Evolutionary conservation across 1,139 yeast species (phyloP), one percentile per base, ranked within the genome.

Genomic region (Suhomyces terraborum): DNA sequence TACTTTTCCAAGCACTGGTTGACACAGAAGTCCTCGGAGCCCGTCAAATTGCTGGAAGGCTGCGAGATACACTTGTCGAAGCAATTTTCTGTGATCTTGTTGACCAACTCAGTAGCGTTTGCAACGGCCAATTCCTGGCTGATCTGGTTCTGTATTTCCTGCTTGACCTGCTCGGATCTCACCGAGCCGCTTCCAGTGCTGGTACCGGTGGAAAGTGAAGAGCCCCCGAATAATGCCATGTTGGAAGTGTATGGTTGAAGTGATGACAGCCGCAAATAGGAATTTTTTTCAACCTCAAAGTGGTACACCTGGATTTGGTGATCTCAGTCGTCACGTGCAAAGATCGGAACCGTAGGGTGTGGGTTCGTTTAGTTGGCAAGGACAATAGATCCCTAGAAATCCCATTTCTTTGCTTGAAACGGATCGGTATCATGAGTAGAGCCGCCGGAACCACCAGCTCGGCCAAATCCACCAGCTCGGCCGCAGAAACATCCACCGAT

Each of bases 51-150:
- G 30, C 75, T 63, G 19, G 77, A 73, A 6, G 88, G 88, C 31
- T 62, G 66, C 19, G 63, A 64, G 41, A 87, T 70, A 64, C 98
- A 89, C 60, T 80, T 79, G 39, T 83, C 84, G 61, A 85, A 89
- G 62, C 97, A 89, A 69, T 87, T 86, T 53, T 84, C 91, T n/a
- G 96, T 84, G 61, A 88, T 78, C 56, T 87, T 84, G 66, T 83
- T 84, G 33, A 89, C 95, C 45, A 89, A 71, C 57, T 88, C 93
- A 4, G 94, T 83, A 28, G 95, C 96, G 64, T 88, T 88, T 18
- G 89, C 93, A 22, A 88, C 80, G 1, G 96, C 96, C 48, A 89
- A 71, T 59, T 89, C 97, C 59, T 83, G 88, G 30, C 83, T 71
- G 47, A 89, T 82, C 58, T 85, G 89, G 26, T 75, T 72, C 61